Conservation (phyloP, 805 yeast genomes). For the Lipomyces spencermartinsiae region DNA sequence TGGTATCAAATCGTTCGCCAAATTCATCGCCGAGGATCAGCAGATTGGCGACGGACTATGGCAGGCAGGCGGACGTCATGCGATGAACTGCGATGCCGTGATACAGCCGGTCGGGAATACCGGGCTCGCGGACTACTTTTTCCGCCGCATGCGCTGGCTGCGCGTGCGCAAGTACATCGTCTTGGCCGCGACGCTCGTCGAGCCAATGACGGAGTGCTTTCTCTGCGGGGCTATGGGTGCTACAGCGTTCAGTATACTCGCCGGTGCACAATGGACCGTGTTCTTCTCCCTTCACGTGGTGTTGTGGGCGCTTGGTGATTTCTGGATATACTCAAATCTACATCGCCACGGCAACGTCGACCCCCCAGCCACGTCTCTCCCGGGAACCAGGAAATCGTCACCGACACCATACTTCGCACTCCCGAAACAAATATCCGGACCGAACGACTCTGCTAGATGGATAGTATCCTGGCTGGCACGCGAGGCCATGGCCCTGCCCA, state of each 20-base stretch:
- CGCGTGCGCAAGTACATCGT: constrained; percentile 90
- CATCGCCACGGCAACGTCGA: constrained; percentile 43
- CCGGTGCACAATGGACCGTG: constrained; percentile 43
- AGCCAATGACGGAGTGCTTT: constrained; percentile 83
- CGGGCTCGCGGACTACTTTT: constrained; percentile 60
- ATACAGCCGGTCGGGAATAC: constrained; percentile 67
- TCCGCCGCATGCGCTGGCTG: constrained; percentile 81
- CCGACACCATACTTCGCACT: constrained; percentile 43
- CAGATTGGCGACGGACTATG: constrained; percentile 89
- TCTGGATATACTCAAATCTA: constrained; percentile 59
- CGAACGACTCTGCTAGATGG: constrained; percentile 44
- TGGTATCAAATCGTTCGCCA: constrained; percentile 73
- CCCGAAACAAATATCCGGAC: constrained; percentile 19
- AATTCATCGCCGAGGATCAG: constrained; percentile 89
- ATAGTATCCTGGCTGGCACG: constrained; percentile 66
- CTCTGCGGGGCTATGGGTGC: constrained; percentile 72
- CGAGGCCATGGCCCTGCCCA: constrained; percentile 78
- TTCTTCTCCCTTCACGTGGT: constrained; percentile 60
- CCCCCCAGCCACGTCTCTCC: constrained; percentile 34
- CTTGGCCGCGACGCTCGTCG: constrained; percentile 78
- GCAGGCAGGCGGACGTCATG: constrained; percentile 71
- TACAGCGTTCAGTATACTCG: constrained; percentile 58
- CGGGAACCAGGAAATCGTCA: constrained; percentile 45
- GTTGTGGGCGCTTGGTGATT: constrained; percentile 72
- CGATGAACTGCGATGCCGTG: constrained; percentile 77